phyloP scores from a whole-genome alignment of 2,329 filamentous ascomycete species.

The Colletotrichum gloeosporioides region DNA sequence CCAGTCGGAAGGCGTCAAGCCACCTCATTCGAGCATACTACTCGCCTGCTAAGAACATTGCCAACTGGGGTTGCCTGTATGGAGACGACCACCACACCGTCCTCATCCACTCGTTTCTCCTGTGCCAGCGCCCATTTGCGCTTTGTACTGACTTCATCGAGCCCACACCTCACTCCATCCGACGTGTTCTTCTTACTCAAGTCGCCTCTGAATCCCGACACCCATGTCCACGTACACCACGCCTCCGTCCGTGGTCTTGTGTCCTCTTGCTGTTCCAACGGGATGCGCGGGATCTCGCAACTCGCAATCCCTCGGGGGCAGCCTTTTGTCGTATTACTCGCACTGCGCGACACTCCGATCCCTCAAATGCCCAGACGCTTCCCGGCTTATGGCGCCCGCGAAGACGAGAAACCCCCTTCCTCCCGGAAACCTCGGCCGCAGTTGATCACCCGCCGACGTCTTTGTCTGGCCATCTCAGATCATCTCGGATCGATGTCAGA shows the following conservation, averaged over 20 bases:
- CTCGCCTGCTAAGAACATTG: not conserved
- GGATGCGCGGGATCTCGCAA: not conserved
- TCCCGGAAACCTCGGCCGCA: not conserved
- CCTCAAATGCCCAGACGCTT: not conserved
- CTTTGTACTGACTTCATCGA: not conserved
- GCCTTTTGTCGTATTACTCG: not conserved
- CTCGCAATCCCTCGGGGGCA: not conserved
- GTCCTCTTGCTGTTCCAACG: not conserved
- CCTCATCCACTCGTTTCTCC: not conserved
- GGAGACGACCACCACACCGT: not conserved
- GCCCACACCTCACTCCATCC: not conserved
- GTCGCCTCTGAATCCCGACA: not conserved
- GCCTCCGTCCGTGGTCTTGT: not conserved
- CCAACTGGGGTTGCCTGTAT: not conserved
- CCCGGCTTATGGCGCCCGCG: not conserved
- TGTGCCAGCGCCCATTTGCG: not conserved
- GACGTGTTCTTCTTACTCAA: not conserved
- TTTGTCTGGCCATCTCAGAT: slow-evolving; percentile 1
- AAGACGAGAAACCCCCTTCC: not conserved
- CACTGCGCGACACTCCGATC: not conserved
- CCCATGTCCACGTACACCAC: not conserved
- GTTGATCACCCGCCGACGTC: not conserved
- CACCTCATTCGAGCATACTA: not conserved
- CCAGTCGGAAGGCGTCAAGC: not conserved
- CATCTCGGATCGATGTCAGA: not conserved